These are phyloP conservation scores for Aphanomyces stellatus DNA, from an alignment of 352 stramenopile species.

Conservation along the genomic window DNA sequence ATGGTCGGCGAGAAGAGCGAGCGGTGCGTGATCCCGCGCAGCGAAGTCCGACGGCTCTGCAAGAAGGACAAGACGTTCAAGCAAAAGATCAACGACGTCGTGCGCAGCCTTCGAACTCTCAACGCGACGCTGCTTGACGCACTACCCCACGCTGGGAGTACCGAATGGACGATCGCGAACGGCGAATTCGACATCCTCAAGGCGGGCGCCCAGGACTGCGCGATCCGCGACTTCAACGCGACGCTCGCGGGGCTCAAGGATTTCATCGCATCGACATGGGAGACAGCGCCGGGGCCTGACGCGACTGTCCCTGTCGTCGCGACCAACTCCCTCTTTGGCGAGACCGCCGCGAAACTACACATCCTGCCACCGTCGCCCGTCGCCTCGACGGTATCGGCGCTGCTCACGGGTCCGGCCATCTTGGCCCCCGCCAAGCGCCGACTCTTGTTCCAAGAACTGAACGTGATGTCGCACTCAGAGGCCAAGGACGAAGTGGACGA, in stretches of 20 bases:
- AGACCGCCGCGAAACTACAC: neutral
- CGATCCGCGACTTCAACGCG: conserved; percentile 2
- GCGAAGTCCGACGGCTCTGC: neutral
- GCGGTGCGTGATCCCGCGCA: neutral
- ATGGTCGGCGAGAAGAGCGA: conserved; percentile 2
- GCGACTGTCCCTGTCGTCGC: too few species aligned
- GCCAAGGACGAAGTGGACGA: neutral
- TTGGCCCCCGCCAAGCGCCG: too few species aligned
- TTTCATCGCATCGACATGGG: neutral
- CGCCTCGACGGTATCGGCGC: neutral
- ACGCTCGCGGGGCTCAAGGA: neutral
- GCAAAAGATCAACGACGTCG: neutral
- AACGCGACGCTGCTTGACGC: neutral
- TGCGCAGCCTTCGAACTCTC: neutral
- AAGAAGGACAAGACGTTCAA: neutral
- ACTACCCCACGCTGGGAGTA: neutral
- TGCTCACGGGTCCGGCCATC: too few species aligned
- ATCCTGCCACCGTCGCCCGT: neutral
- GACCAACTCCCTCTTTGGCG: neutral
- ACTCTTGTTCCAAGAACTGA: neutral
- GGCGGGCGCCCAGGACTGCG: neutral
- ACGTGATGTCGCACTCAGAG: neutral
- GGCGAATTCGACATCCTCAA: conserved; percentile 1
- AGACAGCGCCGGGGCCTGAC: neutral
- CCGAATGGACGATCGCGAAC: neutral